Base-by-base conservation (phyloP, 2,329 filamentous ascomycete species). In the Penicillium sp. region DNA sequence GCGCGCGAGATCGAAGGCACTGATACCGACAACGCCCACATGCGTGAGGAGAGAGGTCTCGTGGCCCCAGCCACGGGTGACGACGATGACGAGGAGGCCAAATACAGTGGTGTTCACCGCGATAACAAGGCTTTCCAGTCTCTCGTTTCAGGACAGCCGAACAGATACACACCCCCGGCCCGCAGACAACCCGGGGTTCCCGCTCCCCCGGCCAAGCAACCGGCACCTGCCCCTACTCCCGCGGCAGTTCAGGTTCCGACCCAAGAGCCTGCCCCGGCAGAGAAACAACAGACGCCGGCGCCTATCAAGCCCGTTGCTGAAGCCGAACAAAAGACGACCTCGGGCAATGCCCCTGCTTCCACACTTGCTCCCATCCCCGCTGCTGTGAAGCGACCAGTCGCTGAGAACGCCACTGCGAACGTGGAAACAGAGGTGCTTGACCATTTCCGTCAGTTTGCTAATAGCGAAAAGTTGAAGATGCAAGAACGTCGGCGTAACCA, bases 31-130 rank as follows among this genome's bases (percentile, higher is more conserved):
- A 96, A 94, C 52, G 78, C 88, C 4, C 94, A 99, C 69, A 84
- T 97, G 55, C 89, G 90, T 3, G 94, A 97, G 75, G 94, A 99
- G 78, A 87, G 92, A 68, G 83, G 91, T 50, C 79, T 85, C n/a
- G 82, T 82, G 12, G 79, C 81, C 9, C 82, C 84, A 37, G 83
- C 88, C 50, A 85, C 86, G 49, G 86, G 83, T 55, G 87, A 85
- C 14, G 74, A 85, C 14, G 74, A 82, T 26, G 90, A 96, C 61
- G 94, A 99, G 75, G 94, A 99, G 77, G 92, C 95, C 70, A 97
- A 94, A 71, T 97, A 97, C 76, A 97, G 92, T 69, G 93, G 93
- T 70, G 94, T 99, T 53, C 88, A 88, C 59, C 87, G 93, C 61
- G 87, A 89, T 40, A 69, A 72, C 40, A 68, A 69, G 53, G 77